Evolutionary conservation across 139 green algal species (phyloP).

Genomic region (Yamagishiella unicocca): DNA sequence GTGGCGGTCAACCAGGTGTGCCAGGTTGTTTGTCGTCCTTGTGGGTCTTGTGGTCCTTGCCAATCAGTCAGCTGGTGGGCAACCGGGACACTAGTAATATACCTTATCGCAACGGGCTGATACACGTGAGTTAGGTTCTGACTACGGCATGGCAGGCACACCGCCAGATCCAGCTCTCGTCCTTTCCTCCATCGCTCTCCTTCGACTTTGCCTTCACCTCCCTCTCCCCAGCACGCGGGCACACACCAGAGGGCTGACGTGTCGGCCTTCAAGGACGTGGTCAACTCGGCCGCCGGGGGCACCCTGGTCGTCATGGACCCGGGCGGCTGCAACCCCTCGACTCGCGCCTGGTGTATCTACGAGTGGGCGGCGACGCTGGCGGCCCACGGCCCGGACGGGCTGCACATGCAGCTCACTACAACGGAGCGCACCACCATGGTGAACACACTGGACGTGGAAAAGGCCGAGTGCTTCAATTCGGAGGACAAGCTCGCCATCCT

Average conservation of each 20-base stretch:
- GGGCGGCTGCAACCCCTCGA: conserved; percentile 19
- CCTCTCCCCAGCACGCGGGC: conserved; percentile 44
- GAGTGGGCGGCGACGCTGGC: conserved; percentile 43
- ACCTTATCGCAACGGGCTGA: no score
- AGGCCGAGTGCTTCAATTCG: not conserved
- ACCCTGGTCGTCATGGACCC: conserved; percentile 24
- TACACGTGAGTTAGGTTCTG: no score
- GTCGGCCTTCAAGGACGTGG: not conserved
- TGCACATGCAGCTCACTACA: conserved; percentile 37
- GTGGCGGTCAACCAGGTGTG: conserved; percentile 53
- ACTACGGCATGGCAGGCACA: no score
- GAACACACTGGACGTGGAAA: not conserved
- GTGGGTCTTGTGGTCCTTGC: no score
- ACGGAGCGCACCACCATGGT: conserved; percentile 16
- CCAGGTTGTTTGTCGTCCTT: no score
- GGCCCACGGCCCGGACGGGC: conserved; percentile 34
- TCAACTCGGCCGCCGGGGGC: not conserved
- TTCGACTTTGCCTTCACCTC: no score
- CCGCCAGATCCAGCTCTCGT: no score
- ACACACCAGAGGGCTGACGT: not conserved
- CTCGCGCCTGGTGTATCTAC: conserved; percentile 38
- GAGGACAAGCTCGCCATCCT: conserved; percentile 45
- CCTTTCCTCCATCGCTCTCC: no score
- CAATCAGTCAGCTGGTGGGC: no score
- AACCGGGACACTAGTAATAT: no score